Evolutionary conservation across 208 protist genomes (phyloP).

Genomic region (Leishmania turanica): DNA sequence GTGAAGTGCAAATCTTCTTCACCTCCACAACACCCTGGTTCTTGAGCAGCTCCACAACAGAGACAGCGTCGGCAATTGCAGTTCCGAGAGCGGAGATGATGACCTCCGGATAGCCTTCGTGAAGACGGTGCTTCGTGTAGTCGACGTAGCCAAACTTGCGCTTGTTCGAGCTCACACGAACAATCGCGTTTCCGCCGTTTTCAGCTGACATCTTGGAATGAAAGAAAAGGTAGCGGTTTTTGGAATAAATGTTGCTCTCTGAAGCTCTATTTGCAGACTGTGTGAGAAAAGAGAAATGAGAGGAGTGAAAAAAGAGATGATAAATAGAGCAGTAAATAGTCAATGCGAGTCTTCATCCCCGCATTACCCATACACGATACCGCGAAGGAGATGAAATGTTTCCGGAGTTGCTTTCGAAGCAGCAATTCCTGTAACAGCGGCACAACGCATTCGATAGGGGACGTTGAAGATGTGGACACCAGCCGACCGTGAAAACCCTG

Average conservation of each 20-base stretch:
- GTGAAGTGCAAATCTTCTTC: conserved; percentile 85
- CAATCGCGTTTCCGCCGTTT: conserved; percentile 46
- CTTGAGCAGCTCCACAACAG: conserved; percentile 87
- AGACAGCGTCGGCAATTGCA: conserved; percentile 86
- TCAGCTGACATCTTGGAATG: conserved; percentile 36
- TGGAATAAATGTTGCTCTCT: conserved; percentile 2
- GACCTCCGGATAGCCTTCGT: conserved; percentile 69
- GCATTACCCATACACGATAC: neutral
- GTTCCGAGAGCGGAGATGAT: conserved; percentile 81
- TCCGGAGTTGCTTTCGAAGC: neutral
- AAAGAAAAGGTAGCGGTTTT: conserved; percentile 4
- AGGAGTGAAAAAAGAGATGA: neutral
- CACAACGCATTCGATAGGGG: neutral
- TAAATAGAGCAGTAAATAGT: neutral
- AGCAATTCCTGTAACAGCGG: neutral
- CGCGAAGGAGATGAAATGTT: neutral
- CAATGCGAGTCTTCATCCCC: neutral
- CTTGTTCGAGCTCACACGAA: conserved; percentile 79
- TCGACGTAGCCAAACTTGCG: conserved; percentile 86
- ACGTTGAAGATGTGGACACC: neutral
- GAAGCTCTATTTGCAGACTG: neutral
- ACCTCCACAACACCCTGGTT: conserved; percentile 82
- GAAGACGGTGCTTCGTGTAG: conserved; percentile 83
- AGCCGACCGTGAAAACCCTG: neutral
- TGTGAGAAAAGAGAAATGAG: neutral